Percentiles rank a stretch among this genome's conserved stretches.
These are phyloP conservation scores for Citeromyces matritensis DNA, from an alignment of 805 yeast genomes.

Conservation along the genomic window DNA sequence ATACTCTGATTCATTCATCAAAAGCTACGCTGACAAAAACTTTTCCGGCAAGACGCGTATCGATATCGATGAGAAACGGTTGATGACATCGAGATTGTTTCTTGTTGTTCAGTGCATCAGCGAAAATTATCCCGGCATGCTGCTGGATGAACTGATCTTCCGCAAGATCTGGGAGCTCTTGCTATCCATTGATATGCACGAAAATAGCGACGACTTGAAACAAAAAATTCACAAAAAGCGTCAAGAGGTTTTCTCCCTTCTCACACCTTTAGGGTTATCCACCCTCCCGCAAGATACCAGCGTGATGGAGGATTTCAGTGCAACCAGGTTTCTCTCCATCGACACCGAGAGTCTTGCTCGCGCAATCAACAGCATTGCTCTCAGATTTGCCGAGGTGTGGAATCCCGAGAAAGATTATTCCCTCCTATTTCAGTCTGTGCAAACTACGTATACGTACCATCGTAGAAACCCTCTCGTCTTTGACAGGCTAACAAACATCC, in stretches of 20 bases:
- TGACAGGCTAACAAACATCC: conserved; percentile 49
- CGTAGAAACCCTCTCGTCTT: conserved; percentile 65
- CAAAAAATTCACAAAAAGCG: conserved; percentile 35
- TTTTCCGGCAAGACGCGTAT: conserved; percentile 5
- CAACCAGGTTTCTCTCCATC: conserved; percentile 36
- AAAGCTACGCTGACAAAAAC: neutral
- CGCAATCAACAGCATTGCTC: conserved; percentile 53
- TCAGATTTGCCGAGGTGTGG: conserved; percentile 56
- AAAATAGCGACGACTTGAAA: conserved; percentile 37
- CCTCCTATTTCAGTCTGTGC: conserved; percentile 42
- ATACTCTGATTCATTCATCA: conserved; percentile 12
- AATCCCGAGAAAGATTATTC: conserved; percentile 71
- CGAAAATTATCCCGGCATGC: conserved; percentile 50
- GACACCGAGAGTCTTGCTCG: conserved; percentile 40
- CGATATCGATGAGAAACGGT: conserved; percentile 16
- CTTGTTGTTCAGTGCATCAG: conserved; percentile 39
- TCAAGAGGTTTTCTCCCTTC: conserved; percentile 15
- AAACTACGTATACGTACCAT: conserved; percentile 25
- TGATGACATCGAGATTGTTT: conserved; percentile 34
- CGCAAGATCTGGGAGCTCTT: conserved; percentile 42
- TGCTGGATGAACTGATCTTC: conserved; percentile 47
- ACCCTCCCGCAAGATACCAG: conserved; percentile 4
- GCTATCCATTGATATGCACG: conserved; percentile 30
- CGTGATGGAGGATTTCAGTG: conserved; percentile 6
- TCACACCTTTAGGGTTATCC: conserved; percentile 15